phyloP scores from a whole-genome alignment of 2,329 filamentous ascomycete species.

The Claviceps paspali region DNA sequence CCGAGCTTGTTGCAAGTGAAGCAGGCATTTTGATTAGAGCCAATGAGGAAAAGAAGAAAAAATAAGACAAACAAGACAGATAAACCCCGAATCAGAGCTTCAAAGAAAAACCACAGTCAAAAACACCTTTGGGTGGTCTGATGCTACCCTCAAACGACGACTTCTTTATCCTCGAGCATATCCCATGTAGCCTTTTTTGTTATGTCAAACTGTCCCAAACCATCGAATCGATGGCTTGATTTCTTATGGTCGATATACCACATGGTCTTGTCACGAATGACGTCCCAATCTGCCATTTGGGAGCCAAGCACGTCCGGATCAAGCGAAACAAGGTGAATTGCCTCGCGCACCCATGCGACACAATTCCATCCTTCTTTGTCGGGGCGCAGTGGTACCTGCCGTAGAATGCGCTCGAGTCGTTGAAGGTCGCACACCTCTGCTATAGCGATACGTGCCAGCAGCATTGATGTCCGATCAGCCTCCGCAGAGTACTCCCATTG shows the following conservation, averaged over 20 bases:
- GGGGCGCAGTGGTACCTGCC: conserved; percentile 2
- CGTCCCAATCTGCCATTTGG: conserved; percentile 2
- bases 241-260: conserved; percentile 6
- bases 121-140: background rate
- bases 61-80: too few relatives aligned
- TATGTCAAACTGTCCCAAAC: conserved; percentile 4
- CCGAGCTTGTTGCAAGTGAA: too few relatives aligned
- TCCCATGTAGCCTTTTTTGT: conserved; percentile 6
- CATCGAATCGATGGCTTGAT: conserved; percentile 5
- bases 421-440: conserved; percentile 4
- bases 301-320: conserved; percentile 3
- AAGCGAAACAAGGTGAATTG: conserved; percentile 1
- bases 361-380: conserved; percentile 5
- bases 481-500: conserved; percentile 5
- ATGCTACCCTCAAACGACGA: conserved; percentile 1
- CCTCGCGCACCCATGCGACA: conserved; percentile 5
- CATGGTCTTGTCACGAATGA: conserved; percentile 5
- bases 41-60: too few relatives aligned
- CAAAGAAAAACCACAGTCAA: too few relatives aligned
- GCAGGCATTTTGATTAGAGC: too few relatives aligned
- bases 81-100: too few relatives aligned
- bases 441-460: conserved; percentile 4
- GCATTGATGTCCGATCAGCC: conserved; percentile 3
- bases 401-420: conserved; percentile 4
- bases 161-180: conserved; percentile 4